Percentiles rank a stretch among this genome's conserved stretches.
phyloP scores from a whole-genome alignment of 2,329 filamentous ascomycete genomes.

The Fusarium xylarioides region DNA sequence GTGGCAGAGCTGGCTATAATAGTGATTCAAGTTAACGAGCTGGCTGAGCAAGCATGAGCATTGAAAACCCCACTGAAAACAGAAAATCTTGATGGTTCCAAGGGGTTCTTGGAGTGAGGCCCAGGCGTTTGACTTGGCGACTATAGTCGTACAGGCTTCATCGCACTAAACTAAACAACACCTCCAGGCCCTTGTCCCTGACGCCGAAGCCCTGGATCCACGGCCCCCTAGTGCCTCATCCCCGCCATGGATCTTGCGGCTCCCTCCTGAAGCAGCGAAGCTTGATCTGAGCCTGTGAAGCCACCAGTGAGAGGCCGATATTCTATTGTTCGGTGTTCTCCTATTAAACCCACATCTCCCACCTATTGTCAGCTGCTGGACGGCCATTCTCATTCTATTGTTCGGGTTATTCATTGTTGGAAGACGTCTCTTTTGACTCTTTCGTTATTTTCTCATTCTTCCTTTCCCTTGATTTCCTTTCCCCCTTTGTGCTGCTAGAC shows the following conservation, averaged over 20 bases:
- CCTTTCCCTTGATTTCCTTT: conserved; percentile 31
- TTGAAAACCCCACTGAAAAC: conserved; percentile 8
- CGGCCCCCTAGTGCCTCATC: conserved; percentile 37
- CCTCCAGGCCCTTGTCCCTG: conserved; percentile 30
- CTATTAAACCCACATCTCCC: conserved; percentile 41
- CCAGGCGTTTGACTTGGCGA: conserved; percentile 42
- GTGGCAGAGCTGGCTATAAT: background rate
- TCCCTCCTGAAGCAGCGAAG: conserved; percentile 34
- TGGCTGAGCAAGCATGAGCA: conserved; percentile 11
- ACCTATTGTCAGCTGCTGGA: conserved; percentile 35
- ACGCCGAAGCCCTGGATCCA: conserved; percentile 32
- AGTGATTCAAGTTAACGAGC: conserved; percentile 15
- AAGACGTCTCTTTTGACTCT: conserved; percentile 40
- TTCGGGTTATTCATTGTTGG: conserved; percentile 38
- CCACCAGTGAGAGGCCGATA: conserved; percentile 34
- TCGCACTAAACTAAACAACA: conserved; percentile 33
- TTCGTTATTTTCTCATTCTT: conserved; percentile 40
- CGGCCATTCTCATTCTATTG: conserved; percentile 42
- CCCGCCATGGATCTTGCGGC: conserved; percentile 45
- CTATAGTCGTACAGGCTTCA: conserved; percentile 33
- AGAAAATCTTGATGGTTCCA: conserved; percentile 17
- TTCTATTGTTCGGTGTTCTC: conserved; percentile 39
- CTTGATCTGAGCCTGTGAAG: conserved; percentile 29
- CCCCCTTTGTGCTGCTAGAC: conserved; percentile 38
- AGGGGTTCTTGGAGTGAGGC: conserved; percentile 26